These are phyloP conservation scores for Viola pubescens DNA, from an alignment of 441 rosid genomes.

Conservation along the genomic window DNA sequence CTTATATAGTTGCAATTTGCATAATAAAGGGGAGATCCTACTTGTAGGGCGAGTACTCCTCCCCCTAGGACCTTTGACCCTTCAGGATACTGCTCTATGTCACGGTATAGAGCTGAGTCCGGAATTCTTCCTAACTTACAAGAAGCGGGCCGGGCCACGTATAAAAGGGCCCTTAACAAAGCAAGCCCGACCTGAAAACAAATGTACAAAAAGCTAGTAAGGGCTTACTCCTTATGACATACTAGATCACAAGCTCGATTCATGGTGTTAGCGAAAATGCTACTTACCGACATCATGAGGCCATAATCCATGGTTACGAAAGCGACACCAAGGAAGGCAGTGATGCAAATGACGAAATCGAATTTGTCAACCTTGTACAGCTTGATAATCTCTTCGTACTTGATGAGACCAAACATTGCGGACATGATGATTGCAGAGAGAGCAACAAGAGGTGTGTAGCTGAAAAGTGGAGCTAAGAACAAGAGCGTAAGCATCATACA, in stretches of 20 bases:
- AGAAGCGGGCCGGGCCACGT: conserved; percentile 65
- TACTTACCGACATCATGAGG: conserved; percentile 56
- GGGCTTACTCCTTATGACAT: neutral
- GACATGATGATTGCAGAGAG: conserved; percentile 81
- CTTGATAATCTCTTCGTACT: conserved; percentile 48
- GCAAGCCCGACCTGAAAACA: conserved; percentile 47
- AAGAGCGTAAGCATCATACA: conserved; percentile 76
- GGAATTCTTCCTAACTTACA: conserved; percentile 62
- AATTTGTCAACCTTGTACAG: conserved; percentile 73
- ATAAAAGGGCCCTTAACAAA: conserved; percentile 50
- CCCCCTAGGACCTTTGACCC: conserved; percentile 27
- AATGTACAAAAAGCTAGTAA: neutral
- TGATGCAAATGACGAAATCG: conserved; percentile 69
- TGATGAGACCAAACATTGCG: conserved; percentile 78
- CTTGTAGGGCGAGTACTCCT: conserved; percentile 51
- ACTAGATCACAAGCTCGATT: too few relatives aligned
- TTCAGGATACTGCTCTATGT: conserved; percentile 60
- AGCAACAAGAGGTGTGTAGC: conserved; percentile 80
- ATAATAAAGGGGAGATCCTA: conserved; percentile 89
- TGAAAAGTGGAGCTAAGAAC: conserved; percentile 68
- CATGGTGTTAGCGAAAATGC: neutral
- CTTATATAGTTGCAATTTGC: conserved; percentile 64
- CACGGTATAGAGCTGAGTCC: conserved; percentile 46
- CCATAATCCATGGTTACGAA: conserved; percentile 83
- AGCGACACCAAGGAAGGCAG: conserved; percentile 66